Base-by-base conservation (phyloP, 1,284 basidiomycete species). In the Meripilus lineatus region DNA sequence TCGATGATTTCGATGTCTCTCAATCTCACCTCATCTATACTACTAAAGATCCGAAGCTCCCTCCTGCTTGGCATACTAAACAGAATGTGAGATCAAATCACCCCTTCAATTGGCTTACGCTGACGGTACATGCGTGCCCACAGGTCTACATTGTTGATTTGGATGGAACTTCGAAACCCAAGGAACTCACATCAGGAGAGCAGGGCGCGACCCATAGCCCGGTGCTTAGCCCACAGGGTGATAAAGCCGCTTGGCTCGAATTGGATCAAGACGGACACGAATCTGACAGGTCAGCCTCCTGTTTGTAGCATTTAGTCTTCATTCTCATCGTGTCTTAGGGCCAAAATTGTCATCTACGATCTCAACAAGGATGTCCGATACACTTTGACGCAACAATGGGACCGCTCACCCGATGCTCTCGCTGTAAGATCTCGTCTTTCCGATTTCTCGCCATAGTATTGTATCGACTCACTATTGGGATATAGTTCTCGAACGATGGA, bases 211-310 rank as follows among this genome's bases (percentile, higher is more conserved):
- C 81, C 4, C 79, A 78, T 54, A 72, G 65, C 26, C 82, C 90
- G 0, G 74, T 77, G 2, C 82, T 93, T 59, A 87, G 72, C 51
- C 66, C 68, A 2, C 66, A 78, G 30, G 88, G 84, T 0, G 74
- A 73, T 43, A 88, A 86, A 63, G 77, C 81, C 1, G 90, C 87
- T 0, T 96, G 93, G 93, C 67, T 89, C 32, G 85, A 96, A 63
- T 76, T 93, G 51, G 81, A 83, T 38, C 62, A 86, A 58, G 91
- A 96, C 57, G 93, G 92, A 1, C 87, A 93, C 56, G 93, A 96
- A 64, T 76, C 84, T 40, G 13, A 4, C 47, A 32, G 40, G 40
- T 41, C 13, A 20, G 28, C n/a, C 28, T 8, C 8, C n/a, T 30
- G n/a, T 10, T 8, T 30, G 8, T n/a, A n/a, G 28, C n/a, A 8